These are phyloP conservation scores for Talaromyces stipitatus DNA, from an alignment of 495 filamentous ascomycete genomes.

Conservation along the genomic window DNA sequence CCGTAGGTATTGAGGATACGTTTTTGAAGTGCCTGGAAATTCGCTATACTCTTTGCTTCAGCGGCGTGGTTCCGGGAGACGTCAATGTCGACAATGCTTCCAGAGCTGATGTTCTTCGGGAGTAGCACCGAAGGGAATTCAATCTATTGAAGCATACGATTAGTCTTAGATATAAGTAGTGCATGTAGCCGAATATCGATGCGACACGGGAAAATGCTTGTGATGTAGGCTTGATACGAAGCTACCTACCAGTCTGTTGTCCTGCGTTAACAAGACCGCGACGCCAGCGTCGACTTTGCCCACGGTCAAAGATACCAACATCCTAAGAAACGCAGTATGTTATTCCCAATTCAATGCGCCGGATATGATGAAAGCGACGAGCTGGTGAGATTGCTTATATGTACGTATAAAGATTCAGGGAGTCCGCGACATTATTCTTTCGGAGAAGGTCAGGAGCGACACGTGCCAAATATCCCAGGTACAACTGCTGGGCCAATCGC, in stretches of 20 bases:
- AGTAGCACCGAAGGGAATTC: slow-evolving; percentile 98
- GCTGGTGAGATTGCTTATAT: background rate
- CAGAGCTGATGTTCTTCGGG: slow-evolving; percentile 85
- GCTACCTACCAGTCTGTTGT: slow-evolving; percentile 82
- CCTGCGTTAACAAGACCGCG: slow-evolving; percentile 90
- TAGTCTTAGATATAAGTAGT: background rate
- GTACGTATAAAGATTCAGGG: background rate
- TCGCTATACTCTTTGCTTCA: slow-evolving; percentile 61
- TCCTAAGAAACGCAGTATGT: slow-evolving; percentile 30
- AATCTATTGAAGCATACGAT: slow-evolving; percentile 50
- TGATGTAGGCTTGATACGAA: slow-evolving; percentile 10
- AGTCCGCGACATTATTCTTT: background rate
- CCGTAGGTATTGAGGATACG: slow-evolving; percentile 83
- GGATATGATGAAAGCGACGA: background rate
- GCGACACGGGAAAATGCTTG: background rate
- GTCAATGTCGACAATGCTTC: slow-evolving; percentile 96
- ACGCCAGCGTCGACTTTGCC: slow-evolving; percentile 99
- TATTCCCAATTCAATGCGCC: background rate
- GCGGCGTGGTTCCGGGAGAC: slow-evolving; percentile 79
- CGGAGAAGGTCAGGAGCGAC: background rate
- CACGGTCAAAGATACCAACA: slow-evolving; percentile 96
- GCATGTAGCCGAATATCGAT: slow-evolving; percentile 1
- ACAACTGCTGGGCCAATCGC: background rate
- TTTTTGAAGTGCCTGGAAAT: slow-evolving; percentile 79
- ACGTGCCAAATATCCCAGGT: background rate